Percentiles rank a stretch among this genome's conserved stretches.
Conservation (phyloP, 2,329 filamentous ascomycete genomes). For the Paecilomyces niveus region DNA sequence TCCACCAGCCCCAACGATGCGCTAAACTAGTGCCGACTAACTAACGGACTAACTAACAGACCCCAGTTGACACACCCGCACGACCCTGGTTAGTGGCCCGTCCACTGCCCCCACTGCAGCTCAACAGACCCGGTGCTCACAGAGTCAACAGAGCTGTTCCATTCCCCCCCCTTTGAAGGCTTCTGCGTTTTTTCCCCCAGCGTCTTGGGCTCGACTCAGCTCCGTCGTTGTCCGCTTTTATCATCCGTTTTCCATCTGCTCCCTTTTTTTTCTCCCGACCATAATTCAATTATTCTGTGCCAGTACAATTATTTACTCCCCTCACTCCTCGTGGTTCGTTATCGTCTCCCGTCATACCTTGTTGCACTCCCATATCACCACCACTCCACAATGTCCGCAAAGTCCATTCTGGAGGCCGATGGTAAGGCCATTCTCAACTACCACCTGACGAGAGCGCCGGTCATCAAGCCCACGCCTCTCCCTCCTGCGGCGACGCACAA, state of each 20-base stretch:
- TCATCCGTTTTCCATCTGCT: not conserved
- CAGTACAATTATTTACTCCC: not conserved
- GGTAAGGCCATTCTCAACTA: constrained; percentile 99
- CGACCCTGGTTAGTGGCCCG: not conserved
- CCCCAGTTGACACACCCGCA: not conserved
- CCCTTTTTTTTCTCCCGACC: not conserved
- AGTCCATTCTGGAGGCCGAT: constrained; percentile 97
- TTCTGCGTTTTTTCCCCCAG: not conserved
- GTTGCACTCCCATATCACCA: constrained; percentile 2
- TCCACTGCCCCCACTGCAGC: not conserved
- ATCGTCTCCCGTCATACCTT: constrained; percentile 9
- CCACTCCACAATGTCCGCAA: constrained; percentile 69
- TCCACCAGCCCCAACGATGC: not conserved
- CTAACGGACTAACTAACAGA: not conserved
- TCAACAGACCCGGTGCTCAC: not conserved
- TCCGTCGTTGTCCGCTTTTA: not conserved
- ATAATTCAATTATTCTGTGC: not conserved
- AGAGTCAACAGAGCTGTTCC: not conserved
- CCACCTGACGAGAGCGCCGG: constrained; percentile 93
- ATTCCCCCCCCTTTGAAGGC: not conserved
- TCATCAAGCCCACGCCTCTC: constrained; percentile 97
- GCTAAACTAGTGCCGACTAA: not conserved
- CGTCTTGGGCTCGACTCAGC: not conserved
- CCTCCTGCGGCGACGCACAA: constrained; percentile 81
- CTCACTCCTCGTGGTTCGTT: constrained; percentile 16